Percentiles rank a stretch among this genome's conserved stretches.
Conservation (phyloP, 1,284 basidiomycete species). For the Cryptococcus sp. region DNA sequence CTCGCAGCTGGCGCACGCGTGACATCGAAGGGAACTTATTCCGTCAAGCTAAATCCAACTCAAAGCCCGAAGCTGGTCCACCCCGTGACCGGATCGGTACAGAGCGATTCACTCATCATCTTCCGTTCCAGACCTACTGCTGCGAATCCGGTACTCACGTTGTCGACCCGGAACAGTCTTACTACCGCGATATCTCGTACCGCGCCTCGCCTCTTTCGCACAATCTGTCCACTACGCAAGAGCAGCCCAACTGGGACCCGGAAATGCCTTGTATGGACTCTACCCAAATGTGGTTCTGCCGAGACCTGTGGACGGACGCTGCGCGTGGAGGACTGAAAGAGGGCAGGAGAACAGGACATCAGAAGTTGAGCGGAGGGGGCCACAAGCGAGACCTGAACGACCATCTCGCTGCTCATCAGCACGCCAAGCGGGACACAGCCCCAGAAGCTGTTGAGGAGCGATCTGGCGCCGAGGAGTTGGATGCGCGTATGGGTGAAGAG, state of each 20-base stretch:
- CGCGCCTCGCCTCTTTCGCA: conserved; percentile 75
- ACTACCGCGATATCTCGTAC: conserved; percentile 83
- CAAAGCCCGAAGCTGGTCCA: conserved; percentile 84
- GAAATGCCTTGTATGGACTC: conserved; percentile 89
- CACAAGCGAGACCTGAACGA: conserved; percentile 36
- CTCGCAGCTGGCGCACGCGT: conserved; percentile 80
- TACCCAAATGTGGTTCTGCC: conserved; percentile 91
- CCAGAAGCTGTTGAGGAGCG: conserved; percentile 1
- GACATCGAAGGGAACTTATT: conserved; percentile 96
- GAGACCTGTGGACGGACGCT: conserved; percentile 85
- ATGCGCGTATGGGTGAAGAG: conserved; percentile 6
- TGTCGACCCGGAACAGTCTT: conserved; percentile 87
- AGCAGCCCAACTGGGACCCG: conserved; percentile 64
- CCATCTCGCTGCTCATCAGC: conserved; percentile 29
- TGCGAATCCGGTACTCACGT: conserved; percentile 95
- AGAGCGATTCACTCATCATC: conserved; percentile 78
- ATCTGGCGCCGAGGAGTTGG: conserved; percentile 9
- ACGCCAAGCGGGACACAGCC: conserved; percentile 22
- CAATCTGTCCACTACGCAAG: conserved; percentile 68
- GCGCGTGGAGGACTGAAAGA: conserved; percentile 68
- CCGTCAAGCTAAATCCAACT: conserved; percentile 88
- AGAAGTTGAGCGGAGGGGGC: conserved; percentile 18
- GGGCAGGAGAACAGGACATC: conserved; percentile 29
- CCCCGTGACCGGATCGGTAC: conserved; percentile 79
- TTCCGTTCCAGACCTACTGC: conserved; percentile 95